Evolutionary conservation across 208 protist species (phyloP), one percentile per base, ranked within the genome.

Genomic region (Wallacemonas rigidus): DNA sequence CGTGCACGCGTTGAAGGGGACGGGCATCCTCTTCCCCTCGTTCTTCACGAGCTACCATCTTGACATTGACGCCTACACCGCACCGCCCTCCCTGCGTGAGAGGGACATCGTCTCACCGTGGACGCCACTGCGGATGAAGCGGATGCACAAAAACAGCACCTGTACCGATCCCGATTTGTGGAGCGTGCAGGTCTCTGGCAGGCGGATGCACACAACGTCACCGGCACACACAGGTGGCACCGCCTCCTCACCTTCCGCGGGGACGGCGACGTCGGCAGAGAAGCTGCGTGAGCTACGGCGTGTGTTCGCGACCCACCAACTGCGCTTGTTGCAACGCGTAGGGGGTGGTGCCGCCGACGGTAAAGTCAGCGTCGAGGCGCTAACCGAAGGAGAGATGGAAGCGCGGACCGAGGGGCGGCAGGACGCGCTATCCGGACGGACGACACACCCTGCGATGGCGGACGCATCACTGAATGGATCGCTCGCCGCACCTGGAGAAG

Each of bases 31-130:
- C 38, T 58, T 78, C 43, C 77, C 76, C 62, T 73, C 62, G 1
- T 48, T 73, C 43, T 83, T 80, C 60, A 65, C 36, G 12, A 65
- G 60, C 60, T 65, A 65, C 1, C 60, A 65, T 8, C 15, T 65
- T 3, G 60, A 65, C 40, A 26, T 65, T 14, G n/a, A 65, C 38
- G 36, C 60, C 3, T 15, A 5, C 8, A 40, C 15, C 17, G 17
- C 56, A 41, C 36, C 35, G 56, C n/a, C 36, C 35, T 44, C 36
- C 9, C 36, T 3, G n/a, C 17, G 11, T 17, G 38, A 40, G 9
- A 17, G 36, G 15, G 36, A n/a, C 56, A 38, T 36, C 56, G 56
- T 39, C 0, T 8, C 57, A 17, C 41, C 40, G 43, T 65, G 60
- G 60, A 65, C 60, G 3, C 60, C 60, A 41, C 43, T 65, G 60